Evolutionary conservation across 768 basidiomycete species (phyloP), one percentile per base, ranked within the genome.

Genomic region (Hypholoma sublateritium): DNA sequence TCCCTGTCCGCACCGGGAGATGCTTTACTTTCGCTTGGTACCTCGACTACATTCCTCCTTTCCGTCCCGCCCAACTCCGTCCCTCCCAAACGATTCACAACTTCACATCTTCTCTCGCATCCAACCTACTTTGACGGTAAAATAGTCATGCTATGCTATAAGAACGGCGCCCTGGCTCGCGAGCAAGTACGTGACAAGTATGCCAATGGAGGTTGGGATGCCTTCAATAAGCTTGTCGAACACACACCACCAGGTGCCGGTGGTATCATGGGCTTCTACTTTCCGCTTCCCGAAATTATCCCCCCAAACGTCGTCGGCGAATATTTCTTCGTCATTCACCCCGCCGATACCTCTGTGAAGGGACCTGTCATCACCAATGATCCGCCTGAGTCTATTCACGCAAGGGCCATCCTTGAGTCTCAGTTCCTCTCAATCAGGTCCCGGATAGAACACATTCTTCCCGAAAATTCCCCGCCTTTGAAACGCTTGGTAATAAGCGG

Each of bases 131-230:
- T 72, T 3, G 74, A 79, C 36, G 84, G 81, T 1, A 86, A 89
- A 65, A 93, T 95, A 66, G 89, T 86, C 32, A 96, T 96, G 93
- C 81, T 95, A 9, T 94, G 92, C 70, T 93, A 93, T 76, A 95
- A 93, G 71, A 91, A 94, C 62, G 91, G 91, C 19, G 88, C 90
- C 0, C 80, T 94, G 8, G 87, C 90, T 1, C 83, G 93, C 43
- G 88, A 93, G 66, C 80, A 87, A 60, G 79, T 95, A 16, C 84
- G 89, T 9, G 82, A 94, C 65, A 74, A 70, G 45, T 84, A 87
- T 65, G 84, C 84, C 46, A 70, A 76, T 44, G 69, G 76, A 5
- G 72, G 83, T 57, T 95, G 93, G 92, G 70, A 71, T 32, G 72
- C 69, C 34, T 95, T 89, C 76, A 92, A 92, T 70, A 68, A 80